Base-by-base conservation (phyloP, 345 rosid species). In the Arabis hirsuta region DNA sequence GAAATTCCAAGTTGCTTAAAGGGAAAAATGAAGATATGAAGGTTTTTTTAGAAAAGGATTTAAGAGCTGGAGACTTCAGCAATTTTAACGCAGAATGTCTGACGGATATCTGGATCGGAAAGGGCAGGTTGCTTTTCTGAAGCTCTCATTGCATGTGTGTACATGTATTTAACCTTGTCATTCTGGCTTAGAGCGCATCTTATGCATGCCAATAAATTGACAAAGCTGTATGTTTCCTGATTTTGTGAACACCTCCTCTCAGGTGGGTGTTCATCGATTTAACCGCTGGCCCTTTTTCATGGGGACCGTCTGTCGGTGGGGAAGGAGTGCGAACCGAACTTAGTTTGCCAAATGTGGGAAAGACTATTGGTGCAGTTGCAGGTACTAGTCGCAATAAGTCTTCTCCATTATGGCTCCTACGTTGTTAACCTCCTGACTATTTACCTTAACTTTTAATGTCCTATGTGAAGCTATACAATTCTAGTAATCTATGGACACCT, bases 221-320 rank as follows among this genome's bases (percentile, higher is more conserved):
- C 20, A 12, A 43, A 54, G 39, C 58, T 22, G 20, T 62, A 62
- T 62, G 36, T 51, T 54, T 43, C 64, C 20, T 61, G 63, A 52
- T 32, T 75, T 62, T 77, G 62, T 57, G 47, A 58, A 68, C 32
- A 42, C 24, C 58, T 69, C 31, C 69, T 80, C 29, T 68, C 82
- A 95, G 98, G 90, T 95, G 97, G 98, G 96, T 96, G 41, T 92
- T 95, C 75, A 82, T 95, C 73, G 98, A 95, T 80, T 84, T 95
- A 81, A 79, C 85, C 26, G 98, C 98, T 32, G 99, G 98, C 52
- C 98, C 97, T 77, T 95, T 95, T 77, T 81, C 98, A 10, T 95
- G 97, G 99, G 99, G 99, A 65, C 99, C 99, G 62, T 90, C 99
- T 79, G 99, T 95, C 67, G 99, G 99, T 76, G 99, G 99, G 73